Evolutionary conservation across 2,329 filamentous ascomycete species (phyloP).

Genomic region (Alternaria brassicae): DNA sequence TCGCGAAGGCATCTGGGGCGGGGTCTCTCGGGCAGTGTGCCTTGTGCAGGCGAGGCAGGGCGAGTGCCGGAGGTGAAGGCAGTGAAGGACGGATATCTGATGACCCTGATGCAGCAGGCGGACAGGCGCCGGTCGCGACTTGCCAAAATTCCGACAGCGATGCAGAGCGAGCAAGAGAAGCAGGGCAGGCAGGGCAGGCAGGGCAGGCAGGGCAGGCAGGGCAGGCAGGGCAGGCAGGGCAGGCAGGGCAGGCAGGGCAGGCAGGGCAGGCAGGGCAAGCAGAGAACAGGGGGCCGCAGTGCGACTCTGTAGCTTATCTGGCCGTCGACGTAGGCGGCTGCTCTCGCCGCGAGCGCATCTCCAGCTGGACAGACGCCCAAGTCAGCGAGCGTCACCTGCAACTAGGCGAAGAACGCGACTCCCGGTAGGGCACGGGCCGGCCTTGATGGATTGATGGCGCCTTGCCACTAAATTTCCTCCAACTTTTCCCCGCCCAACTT

Average conservation of each 20-base stretch:
- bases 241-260: constrained; percentile 2
- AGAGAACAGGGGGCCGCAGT: not conserved
- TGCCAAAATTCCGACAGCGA: constrained; percentile 13
- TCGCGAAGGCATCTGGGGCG: constrained; percentile 20
- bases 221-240: not conserved
- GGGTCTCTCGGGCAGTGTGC: not conserved
- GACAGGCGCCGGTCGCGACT: constrained; percentile 28
- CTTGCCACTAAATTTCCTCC: constrained; percentile 33
- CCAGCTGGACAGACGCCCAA: constrained; percentile 26
- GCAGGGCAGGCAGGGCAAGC: not conserved
- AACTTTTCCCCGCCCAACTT: constrained; percentile 17
- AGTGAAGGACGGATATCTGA: constrained; percentile 16
- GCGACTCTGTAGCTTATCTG: constrained; percentile 7
- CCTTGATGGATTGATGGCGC: no score
- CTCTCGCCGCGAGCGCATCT: constrained; percentile 34
- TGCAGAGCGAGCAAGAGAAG: constrained; percentile 5
- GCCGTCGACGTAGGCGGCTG: constrained; percentile 32
- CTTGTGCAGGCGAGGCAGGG: constrained; percentile 15
- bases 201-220: not conserved
- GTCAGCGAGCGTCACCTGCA: constrained; percentile 30
- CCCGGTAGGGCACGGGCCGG: constrained; percentile 26
- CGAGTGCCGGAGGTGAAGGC: constrained; percentile 18
- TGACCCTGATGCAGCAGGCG: constrained; percentile 15
- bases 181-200: not conserved
- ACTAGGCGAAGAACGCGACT: constrained; percentile 30